These are phyloP conservation scores for Fagopyrum homotropicum DNA, from an alignment of 148 eudicot genomes.

Conservation along the genomic window DNA sequence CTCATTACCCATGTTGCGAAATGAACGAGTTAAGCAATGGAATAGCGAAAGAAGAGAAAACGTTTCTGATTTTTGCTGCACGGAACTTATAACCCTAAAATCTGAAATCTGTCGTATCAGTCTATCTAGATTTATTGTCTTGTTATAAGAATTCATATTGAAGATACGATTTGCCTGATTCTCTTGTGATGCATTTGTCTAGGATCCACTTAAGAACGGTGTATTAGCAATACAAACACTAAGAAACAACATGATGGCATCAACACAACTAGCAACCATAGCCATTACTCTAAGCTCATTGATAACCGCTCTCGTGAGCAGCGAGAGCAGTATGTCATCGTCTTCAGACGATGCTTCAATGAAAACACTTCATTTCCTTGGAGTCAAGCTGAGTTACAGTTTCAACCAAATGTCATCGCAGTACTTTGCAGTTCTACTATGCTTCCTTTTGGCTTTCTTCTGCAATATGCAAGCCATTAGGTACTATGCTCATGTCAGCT, in stretches of 20 bases:
- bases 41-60: too few species aligned
- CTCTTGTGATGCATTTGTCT: not conserved
- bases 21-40: not conserved
- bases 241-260: conserved; percentile 34
- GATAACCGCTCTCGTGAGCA: conserved; percentile 16
- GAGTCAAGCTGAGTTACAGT: not conserved
- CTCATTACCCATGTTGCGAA: not conserved
- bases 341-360: not conserved
- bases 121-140: too few species aligned
- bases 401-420: not conserved
- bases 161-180: too few species aligned
- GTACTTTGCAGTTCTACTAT: conserved; percentile 18
- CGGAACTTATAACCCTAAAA: too few species aligned
- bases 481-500: conserved; percentile 21
- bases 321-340: not conserved
- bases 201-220: conserved; percentile 73
- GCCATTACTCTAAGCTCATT: conserved; percentile 22
- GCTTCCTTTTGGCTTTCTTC: conserved; percentile 23
- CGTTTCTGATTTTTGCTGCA: too few species aligned
- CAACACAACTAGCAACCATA: conserved; percentile 17
- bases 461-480: conserved; percentile 15
- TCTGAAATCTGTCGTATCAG: too few species aligned
- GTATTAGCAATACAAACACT: conserved; percentile 43
- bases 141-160: too few species aligned
- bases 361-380: not conserved